Conservation (phyloP, 257 asterid species). For the Apocynum venetum region DNA sequence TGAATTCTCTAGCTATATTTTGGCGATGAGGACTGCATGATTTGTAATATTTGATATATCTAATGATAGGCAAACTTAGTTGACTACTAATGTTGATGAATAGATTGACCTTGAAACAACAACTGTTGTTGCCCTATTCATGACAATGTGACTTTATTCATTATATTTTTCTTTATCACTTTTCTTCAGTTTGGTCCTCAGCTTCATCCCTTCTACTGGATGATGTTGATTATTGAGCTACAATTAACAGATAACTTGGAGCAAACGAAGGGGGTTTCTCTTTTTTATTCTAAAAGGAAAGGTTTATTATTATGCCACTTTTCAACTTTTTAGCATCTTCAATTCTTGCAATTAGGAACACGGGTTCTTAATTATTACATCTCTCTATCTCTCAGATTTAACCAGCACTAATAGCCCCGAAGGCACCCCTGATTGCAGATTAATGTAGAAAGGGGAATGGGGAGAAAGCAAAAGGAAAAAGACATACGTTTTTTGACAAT, state of each 20-base stretch:
- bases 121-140: not conserved
- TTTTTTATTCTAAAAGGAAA: too few relatives aligned
- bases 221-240: not conserved
- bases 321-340: not conserved
- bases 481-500: not conserved
- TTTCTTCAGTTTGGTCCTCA: conserved; percentile 1
- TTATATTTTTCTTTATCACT: not conserved
- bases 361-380: too few relatives aligned
- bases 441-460: not conserved
- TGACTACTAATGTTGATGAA: not conserved
- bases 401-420: not conserved
- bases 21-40: not conserved
- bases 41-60: not conserved
- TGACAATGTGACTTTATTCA: not conserved
- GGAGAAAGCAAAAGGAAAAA: not conserved
- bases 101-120: not conserved
- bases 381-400: not conserved
- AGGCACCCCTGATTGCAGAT: too few relatives aligned
- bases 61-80: conserved; percentile 2
- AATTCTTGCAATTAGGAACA: not conserved
- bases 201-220: not conserved
- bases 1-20: conserved; percentile 27
- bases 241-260: not conserved
- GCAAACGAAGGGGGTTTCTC: not conserved
- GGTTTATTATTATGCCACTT: not conserved